Evolutionary conservation across 140 eudicot species (phyloP), one percentile per base, ranked within the genome.

Genomic region (Senecio squalidus): DNA sequence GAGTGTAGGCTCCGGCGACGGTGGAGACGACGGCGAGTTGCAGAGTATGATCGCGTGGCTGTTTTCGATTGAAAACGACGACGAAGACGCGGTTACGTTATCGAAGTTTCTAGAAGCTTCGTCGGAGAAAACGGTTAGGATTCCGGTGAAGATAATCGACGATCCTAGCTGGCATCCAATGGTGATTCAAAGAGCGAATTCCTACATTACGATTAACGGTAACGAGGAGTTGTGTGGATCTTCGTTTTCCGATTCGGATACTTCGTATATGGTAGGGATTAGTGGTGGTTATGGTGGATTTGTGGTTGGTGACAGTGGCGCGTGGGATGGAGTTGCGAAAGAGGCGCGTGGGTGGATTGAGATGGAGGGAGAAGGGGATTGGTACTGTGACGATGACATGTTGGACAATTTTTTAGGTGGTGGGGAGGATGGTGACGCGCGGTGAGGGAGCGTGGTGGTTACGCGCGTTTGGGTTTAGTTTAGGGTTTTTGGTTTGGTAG

Each of bases 181-280:
- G 9, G 44, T 72, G 33, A 79, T 70, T 58, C 66, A 82, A 18
- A 76, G 90, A 14, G 60, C 89, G n/a, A 57, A 85, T 1, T 74
- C 76, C 55, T 74, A 78, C 77, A 73, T 83, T 28, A 88, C 84
- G 58, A 81, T 80, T 58, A 82, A 83, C 44, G 80, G 84, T 2
- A 86, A 79, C 70, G 96, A 84, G 52, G 96, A 84, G 81, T 36
- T 87, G 0, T 88, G 96, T 17, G 96, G 96, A 14, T 84, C 96
- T 1, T 84, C 96, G 34, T 88, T 76, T 63, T 88, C 96, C 10
- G 83, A 81, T 52, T 56, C 75, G 8, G 80, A 78, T 29, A 78
- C 86, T 21, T 81, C 94, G 33, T 75, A 81, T 8, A 88, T 88
- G 96, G 91, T 81, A 23, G 84, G 94, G 22, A 33, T 81, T 30